These are phyloP conservation scores for Trametes polyzona DNA, from an alignment of 1,284 basidiomycete species.

Conservation along the genomic window DNA sequence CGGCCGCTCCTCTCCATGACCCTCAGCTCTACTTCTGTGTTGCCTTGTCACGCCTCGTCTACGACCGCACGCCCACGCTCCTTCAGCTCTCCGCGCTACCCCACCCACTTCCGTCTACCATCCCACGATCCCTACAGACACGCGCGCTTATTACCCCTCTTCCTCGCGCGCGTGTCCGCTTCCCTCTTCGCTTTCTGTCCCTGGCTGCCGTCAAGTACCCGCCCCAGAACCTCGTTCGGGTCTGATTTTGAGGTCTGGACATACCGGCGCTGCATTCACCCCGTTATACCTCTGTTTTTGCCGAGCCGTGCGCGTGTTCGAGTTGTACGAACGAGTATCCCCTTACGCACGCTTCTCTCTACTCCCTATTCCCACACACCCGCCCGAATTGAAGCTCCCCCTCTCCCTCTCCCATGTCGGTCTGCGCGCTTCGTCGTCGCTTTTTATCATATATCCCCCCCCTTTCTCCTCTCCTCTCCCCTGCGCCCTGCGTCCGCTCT, in stretches of 20 bases:
- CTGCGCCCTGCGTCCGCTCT: background rate
- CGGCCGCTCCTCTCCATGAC: background rate
- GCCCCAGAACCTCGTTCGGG: too few relatives aligned
- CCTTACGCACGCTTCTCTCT: background rate
- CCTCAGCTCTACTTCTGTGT: too few relatives aligned
- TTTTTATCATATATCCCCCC: background rate
- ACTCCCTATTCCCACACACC: too few relatives aligned
- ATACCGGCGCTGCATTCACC: slow-evolving; percentile 18
- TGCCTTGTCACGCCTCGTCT: slow-evolving; percentile 6
- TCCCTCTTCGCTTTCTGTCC: background rate
- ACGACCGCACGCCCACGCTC: slow-evolving; percentile 22
- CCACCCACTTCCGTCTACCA: slow-evolving; percentile 6
- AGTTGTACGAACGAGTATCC: slow-evolving; percentile 19
- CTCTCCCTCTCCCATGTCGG: too few relatives aligned
- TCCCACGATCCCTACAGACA: slow-evolving; percentile 19
- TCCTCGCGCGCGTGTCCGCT: background rate
- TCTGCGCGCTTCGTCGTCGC: too few relatives aligned
- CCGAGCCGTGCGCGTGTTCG: slow-evolving; percentile 16
- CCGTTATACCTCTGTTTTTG: slow-evolving; percentile 23
- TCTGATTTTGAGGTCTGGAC: slow-evolving; percentile 4
- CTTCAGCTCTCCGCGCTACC: slow-evolving; percentile 22
- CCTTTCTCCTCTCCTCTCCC: background rate
- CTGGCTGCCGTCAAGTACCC: background rate
- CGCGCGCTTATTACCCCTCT: slow-evolving; percentile 5
- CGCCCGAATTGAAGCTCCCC: too few relatives aligned